These are phyloP conservation scores for Sporothrix luriei DNA, from an alignment of 2,329 filamentous ascomycete species.

Conservation along the genomic window DNA sequence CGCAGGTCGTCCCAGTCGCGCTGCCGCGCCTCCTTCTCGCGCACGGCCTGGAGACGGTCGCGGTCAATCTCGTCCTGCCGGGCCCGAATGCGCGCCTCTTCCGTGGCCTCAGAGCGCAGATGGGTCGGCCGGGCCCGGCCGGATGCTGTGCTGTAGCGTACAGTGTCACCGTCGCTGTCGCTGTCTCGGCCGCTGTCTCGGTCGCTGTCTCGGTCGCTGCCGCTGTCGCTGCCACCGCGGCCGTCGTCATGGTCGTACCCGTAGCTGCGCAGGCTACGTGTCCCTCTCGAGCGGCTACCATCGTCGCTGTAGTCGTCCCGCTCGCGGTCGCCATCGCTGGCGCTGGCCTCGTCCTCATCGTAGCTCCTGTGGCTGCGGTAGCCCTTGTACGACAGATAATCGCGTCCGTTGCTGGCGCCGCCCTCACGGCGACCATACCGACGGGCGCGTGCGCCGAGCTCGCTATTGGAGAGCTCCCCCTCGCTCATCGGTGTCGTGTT, in stretches of 20 bases:
- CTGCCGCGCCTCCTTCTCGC: slow-evolving; percentile 20
- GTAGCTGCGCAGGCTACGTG: neutral
- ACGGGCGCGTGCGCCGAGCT: neutral
- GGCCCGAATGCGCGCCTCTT: slow-evolving; percentile 20
- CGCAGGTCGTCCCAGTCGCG: slow-evolving; percentile 32
- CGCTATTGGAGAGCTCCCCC: slow-evolving; percentile 21
- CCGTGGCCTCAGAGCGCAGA: neutral
- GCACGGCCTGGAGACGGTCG: slow-evolving; percentile 14
- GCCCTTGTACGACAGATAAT: slow-evolving; percentile 19
- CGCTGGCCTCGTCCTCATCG: neutral
- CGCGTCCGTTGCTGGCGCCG: neutral
- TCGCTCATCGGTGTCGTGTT: slow-evolving; percentile 30
- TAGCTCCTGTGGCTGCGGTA: slow-evolving; percentile 15
- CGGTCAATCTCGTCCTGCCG: slow-evolving; percentile 23
- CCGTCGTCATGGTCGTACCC: neutral
- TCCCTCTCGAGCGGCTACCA: slow-evolving; percentile 7
- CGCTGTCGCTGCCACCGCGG: neutral
- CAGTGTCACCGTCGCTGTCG: slow-evolving; percentile 9
- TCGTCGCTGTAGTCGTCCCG: slow-evolving; percentile 14
- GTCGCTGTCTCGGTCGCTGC: neutral
- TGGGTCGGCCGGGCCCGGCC: neutral
- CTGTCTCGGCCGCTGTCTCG: slow-evolving; percentile 7
- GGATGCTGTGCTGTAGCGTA: slow-evolving; percentile 2
- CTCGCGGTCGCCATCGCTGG: no score
- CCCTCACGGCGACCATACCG: neutral